Base-by-base conservation (phyloP, 2,329 filamentous ascomycete genomes). In the Dactylellina cionopaga region DNA sequence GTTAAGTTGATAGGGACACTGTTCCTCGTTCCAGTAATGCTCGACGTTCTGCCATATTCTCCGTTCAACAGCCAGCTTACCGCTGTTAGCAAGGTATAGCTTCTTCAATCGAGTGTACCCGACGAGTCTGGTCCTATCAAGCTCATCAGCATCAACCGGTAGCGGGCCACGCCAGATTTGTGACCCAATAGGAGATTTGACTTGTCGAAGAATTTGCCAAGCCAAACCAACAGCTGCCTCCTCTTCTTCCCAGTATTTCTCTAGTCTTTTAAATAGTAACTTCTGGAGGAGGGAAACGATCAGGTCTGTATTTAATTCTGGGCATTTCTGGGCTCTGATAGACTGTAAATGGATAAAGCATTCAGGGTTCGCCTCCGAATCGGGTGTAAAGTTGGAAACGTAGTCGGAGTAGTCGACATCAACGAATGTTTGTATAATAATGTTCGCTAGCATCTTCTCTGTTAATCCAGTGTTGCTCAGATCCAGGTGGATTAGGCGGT, bases 61-160 rank as follows among this genome's bases (percentile, higher is more conserved):
- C 47, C 43, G 37, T 9, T 71, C 66, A 54, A 71, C 60, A 15
- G 43, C 41, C 31, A 71, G 24, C 33, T 54, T 71, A 54, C 51
- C 51, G 33, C 66, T 71, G n/a, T 71, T 71, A 5, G 58, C 66
- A 29, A 71, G 60, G 51, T 58, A 64, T 29, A 71, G 17, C 46
- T 59, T 71, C 44, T 44, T 41, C 44, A 71, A 58, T 39, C 59
- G 58, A 17, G 66, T 71, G 52, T 58, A 71, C 24, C 58, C 66
- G 6, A 71, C 33, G 15, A 71, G 58, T 5, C 58, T 58, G 5
- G 58, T 58, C 27, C 54, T 59, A n/a, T 71, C 58, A 2, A 71
- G 58, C 9, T 71, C 66, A 13, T 64, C 33, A 7, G 15, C 5
- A 41, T 64, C 43, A 15, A 19, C 27, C 7, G 66, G 66, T 1